Conservation (phyloP, 2,329 filamentous ascomycete genomes). For the Cercospora nicotianae region DNA sequence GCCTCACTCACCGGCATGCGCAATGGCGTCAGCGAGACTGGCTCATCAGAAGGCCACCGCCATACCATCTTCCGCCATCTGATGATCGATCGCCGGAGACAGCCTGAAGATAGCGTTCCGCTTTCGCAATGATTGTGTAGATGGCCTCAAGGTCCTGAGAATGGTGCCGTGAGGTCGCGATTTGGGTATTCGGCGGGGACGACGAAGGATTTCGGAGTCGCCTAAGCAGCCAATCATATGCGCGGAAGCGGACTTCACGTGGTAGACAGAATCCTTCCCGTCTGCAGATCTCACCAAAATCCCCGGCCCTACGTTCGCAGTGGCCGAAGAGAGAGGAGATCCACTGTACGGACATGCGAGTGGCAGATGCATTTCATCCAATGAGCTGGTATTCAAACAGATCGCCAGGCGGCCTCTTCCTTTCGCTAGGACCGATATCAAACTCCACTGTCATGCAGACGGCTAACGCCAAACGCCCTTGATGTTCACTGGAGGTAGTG, state of each 20-base stretch:
- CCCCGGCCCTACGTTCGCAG: constrained; percentile 9
- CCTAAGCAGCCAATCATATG: neutral
- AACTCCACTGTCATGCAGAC: neutral
- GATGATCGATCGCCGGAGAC: neutral
- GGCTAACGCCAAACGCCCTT: constrained; percentile 22
- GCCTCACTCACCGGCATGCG: constrained; percentile 17
- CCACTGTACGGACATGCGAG: neutral
- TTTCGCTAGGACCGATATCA: constrained; percentile 18
- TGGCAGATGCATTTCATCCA: constrained; percentile 19
- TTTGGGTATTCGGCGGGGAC: neutral
- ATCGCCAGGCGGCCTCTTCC: constrained; percentile 27
- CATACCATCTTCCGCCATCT: neutral
- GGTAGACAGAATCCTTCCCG: neutral
- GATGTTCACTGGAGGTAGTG: constrained; percentile 2
- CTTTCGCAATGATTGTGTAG: neutral
- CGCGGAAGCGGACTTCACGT: neutral
- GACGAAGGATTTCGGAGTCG: neutral
- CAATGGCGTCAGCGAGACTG: constrained; percentile 6
- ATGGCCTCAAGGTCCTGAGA: neutral
- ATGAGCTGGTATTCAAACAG: constrained; percentile 6
- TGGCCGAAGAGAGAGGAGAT: constrained; percentile 10
- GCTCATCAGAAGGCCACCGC: neutral
- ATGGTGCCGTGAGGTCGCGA: neutral
- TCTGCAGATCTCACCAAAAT: constrained; percentile 6
- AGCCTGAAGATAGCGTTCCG: neutral